Percentiles rank a stretch among this genome's conserved stretches.
phyloP scores from a whole-genome alignment of 2,329 filamentous ascomycete genomes.

The Penicillium concentricum region DNA sequence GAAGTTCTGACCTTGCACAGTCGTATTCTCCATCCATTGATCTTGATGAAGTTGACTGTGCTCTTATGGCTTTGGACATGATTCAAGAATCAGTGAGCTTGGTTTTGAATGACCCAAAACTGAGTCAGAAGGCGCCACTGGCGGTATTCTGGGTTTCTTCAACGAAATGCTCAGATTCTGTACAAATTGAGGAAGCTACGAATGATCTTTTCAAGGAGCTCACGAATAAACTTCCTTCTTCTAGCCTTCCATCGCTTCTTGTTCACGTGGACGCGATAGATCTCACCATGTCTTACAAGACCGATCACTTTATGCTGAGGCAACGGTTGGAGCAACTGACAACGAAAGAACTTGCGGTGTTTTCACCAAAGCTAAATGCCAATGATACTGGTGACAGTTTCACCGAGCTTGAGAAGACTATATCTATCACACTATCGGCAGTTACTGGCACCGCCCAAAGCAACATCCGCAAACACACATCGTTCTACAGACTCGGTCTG shows the following conservation, averaged over 20 bases:
- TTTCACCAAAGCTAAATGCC: constrained; percentile 30
- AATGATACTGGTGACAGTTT: constrained; percentile 43
- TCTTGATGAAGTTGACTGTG: constrained; percentile 69
- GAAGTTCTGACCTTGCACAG: constrained; percentile 77
- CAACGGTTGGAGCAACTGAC: constrained; percentile 50
- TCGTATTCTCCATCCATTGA: constrained; percentile 78
- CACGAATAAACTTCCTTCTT: constrained; percentile 59
- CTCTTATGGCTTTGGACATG: constrained; percentile 53
- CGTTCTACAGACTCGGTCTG: constrained; percentile 74
- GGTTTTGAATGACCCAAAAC: constrained; percentile 48
- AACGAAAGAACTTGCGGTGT: constrained; percentile 46
- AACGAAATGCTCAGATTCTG: not conserved
- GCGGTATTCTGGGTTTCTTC: constrained; percentile 67
- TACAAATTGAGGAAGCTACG: constrained; percentile 26
- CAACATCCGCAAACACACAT: constrained; percentile 62
- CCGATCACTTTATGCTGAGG: constrained; percentile 60
- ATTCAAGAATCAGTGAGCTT: constrained; percentile 66
- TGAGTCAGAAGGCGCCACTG: constrained; percentile 52
- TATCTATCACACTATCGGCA: constrained; percentile 57
- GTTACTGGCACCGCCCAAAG: constrained; percentile 48
- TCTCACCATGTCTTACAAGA: constrained; percentile 71
- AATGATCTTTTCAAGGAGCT: constrained; percentile 56
- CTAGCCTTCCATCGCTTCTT: constrained; percentile 77
- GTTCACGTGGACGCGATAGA: constrained; percentile 70
- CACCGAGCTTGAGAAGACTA: constrained; percentile 54